Base-by-base conservation (phyloP, 2,329 filamentous ascomycete genomes). In the Beauveria rudraprayagi region DNA sequence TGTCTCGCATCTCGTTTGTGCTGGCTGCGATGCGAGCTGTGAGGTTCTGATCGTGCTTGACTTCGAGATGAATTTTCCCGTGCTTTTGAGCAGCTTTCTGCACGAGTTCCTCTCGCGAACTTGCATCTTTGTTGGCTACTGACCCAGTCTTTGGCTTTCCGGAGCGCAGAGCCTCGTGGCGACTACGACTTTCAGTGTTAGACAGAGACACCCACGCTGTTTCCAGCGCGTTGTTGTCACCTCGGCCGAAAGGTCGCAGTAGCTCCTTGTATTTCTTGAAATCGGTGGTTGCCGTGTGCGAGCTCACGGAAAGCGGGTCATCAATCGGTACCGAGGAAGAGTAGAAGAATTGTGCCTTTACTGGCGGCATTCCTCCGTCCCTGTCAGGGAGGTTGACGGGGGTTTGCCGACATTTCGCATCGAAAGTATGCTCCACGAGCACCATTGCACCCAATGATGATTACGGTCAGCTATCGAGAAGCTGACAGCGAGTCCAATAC, bases 281-380 rank as follows among this genome's bases (percentile, higher is more conserved):
- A 56, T 87, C 75, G 71, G 79, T 64, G 71, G 81, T 67, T 26
- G 72, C 73, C 70, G 83, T 71, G 72, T 84, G 69, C 75, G 80
- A 72, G 11, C 79, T 75, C 1, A 88, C 83, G 10, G 89, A 91
- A n/a, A 96, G 80, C 26, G 91, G 91, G 69, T 96, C 92, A 69
- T 96, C 92, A 70, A 96, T 92, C 34, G 91, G 88, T 55, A 93
- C 82, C 14, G 86, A 78, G 11, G 91, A 94, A 16, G 86, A 83
- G 73, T 96, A 96, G 75, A 96, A 96, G 76, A 91, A 96, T 65
- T 91, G 90, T 24, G 88, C 81, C 37, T 81, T 79, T 59, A 89
- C 72, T 0, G 83, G 80, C 17, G 89, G 88, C 26, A 83, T 78
- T 58, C 76, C 78, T 59, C 80, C 75, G 50, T 75, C 71, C 61